Evolutionary conservation across 2,329 filamentous ascomycete species (phyloP).

Genomic region (Exophiala oligosperma): DNA sequence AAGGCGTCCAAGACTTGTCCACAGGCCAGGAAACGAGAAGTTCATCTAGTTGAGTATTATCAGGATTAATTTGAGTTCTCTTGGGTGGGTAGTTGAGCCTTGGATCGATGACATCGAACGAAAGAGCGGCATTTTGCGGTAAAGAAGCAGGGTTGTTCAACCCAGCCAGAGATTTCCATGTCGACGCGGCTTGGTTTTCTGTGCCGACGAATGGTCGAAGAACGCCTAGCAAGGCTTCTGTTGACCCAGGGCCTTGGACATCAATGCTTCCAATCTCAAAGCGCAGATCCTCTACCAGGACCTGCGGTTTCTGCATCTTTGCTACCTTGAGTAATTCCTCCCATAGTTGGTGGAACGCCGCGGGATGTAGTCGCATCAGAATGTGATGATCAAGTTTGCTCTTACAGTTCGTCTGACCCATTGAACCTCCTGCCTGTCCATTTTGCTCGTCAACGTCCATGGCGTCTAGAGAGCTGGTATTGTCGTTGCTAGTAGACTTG

Average conservation of each 20-base stretch:
- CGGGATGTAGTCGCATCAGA: constrained; percentile 78
- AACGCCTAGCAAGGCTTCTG: constrained; percentile 71
- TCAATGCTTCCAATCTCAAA: constrained; percentile 74
- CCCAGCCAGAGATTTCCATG: constrained; percentile 44
- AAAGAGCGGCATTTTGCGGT: constrained; percentile 68
- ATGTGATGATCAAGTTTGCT: constrained; percentile 52
- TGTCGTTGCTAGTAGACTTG: constrained; percentile 26
- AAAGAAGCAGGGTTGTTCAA: constrained; percentile 70
- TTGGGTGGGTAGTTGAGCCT: constrained; percentile 75
- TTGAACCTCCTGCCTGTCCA: not conserved
- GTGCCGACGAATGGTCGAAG: constrained; percentile 55
- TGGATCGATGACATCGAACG: constrained; percentile 75
- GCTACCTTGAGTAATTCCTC: constrained; percentile 58
- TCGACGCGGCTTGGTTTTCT: constrained; percentile 28
- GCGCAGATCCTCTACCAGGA: constrained; percentile 65
- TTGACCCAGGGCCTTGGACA: constrained; percentile 71
- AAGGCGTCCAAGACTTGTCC: constrained; percentile 52
- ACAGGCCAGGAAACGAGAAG: constrained; percentile 67
- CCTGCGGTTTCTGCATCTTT: constrained; percentile 61
- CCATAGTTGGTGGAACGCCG: constrained; percentile 68
- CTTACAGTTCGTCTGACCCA: constrained; percentile 14
- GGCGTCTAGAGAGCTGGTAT: constrained; percentile 9
- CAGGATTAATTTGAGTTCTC: constrained; percentile 33
- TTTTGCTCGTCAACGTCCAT: constrained; percentile 35
- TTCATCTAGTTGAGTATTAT: constrained; percentile 52